Evolutionary conservation across 1,284 basidiomycete species (phyloP).

Genomic region (Papiliotrema laurentii): DNA sequence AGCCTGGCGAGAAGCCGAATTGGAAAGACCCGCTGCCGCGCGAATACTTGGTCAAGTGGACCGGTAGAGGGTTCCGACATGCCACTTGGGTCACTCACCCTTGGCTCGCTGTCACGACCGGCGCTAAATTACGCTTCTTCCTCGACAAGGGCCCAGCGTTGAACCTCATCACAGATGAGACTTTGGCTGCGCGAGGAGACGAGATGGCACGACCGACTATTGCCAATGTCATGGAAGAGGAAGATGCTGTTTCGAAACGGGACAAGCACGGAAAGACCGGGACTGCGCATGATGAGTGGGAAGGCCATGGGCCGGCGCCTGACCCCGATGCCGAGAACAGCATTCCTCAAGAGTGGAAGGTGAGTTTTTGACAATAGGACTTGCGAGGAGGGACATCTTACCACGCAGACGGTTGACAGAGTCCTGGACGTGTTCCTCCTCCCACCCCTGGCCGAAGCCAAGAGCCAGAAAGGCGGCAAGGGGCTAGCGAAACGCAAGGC

Average conservation of each 20-base stretch:
- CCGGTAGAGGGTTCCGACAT: slow-evolving; percentile 67
- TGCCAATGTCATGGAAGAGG: slow-evolving; percentile 39
- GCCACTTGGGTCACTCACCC: slow-evolving; percentile 81
- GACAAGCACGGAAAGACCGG: slow-evolving; percentile 7
- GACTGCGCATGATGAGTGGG: too few relatives aligned
- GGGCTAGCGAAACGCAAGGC: slow-evolving; percentile 32
- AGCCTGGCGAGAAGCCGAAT: slow-evolving; percentile 52
- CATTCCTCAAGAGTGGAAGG: slow-evolving; percentile 57
- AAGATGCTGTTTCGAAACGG: slow-evolving; percentile 9
- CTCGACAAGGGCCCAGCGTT: slow-evolving; percentile 64
- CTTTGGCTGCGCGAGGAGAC: slow-evolving; percentile 42
- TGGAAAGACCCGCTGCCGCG: slow-evolving; percentile 64
- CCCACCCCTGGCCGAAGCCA: slow-evolving; percentile 7
- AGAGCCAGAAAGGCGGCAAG: neutral
- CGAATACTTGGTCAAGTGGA: slow-evolving; percentile 89
- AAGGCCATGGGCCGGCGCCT: slow-evolving; percentile 41
- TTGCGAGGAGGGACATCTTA: slow-evolving; percentile 5
- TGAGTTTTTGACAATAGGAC: slow-evolving; percentile 16
- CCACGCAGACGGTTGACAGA: slow-evolving; percentile 62
- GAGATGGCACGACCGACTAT: slow-evolving; percentile 43
- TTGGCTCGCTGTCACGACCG: slow-evolving; percentile 68
- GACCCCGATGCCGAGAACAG: slow-evolving; percentile 60
- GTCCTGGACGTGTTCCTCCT: slow-evolving; percentile 70
- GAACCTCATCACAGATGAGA: slow-evolving; percentile 55
- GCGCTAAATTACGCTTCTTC: slow-evolving; percentile 68